A percentile compares a stretch with the other conserved stretches of the same genome.
These are phyloP conservation scores for Tricholoma saponaceum DNA, from an alignment of 768 basidiomycete species.

Conservation along the genomic window DNA sequence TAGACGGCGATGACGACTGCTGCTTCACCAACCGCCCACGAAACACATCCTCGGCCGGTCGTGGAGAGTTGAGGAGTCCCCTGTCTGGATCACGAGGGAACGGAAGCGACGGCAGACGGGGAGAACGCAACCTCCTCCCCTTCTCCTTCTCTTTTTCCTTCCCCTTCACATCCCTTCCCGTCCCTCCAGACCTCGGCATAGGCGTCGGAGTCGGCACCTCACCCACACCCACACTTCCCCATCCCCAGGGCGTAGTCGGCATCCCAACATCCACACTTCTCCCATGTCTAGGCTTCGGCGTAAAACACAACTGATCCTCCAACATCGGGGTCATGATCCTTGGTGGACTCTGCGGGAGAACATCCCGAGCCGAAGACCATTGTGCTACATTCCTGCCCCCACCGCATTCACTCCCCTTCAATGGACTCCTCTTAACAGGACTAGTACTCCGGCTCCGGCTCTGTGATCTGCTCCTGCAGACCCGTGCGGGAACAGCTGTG, in stretches of 20 bases:
- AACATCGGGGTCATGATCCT: constrained; percentile 54
- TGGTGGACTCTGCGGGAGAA: constrained; percentile 53
- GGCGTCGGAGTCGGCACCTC: neutral
- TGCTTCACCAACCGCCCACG: constrained; percentile 6
- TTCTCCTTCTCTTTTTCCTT: constrained; percentile 2
- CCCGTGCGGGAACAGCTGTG: constrained; percentile 34
- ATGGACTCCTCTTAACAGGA: constrained; percentile 22
- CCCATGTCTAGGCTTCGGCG: constrained; percentile 21
- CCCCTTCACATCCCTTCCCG: neutral
- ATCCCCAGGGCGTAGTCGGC: neutral
- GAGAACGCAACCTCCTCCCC: constrained; percentile 3
- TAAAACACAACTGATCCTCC: constrained; percentile 54
- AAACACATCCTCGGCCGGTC: constrained; percentile 5
- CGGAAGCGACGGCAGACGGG: constrained; percentile 1
- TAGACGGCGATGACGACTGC: neutral
- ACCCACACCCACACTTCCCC: neutral
- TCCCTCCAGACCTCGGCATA: neutral
- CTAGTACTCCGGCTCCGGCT: constrained; percentile 13
- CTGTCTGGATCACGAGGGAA: constrained; percentile 3
- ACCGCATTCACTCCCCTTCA: too few species aligned
- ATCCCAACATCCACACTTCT: neutral
- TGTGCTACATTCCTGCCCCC: too few species aligned
- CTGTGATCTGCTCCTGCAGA: too few species aligned
- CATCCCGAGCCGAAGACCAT: neutral
- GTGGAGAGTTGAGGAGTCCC: constrained; percentile 9